Base-by-base conservation (phyloP, 257 asterid genomes). In the Solanum acaule region DNA sequence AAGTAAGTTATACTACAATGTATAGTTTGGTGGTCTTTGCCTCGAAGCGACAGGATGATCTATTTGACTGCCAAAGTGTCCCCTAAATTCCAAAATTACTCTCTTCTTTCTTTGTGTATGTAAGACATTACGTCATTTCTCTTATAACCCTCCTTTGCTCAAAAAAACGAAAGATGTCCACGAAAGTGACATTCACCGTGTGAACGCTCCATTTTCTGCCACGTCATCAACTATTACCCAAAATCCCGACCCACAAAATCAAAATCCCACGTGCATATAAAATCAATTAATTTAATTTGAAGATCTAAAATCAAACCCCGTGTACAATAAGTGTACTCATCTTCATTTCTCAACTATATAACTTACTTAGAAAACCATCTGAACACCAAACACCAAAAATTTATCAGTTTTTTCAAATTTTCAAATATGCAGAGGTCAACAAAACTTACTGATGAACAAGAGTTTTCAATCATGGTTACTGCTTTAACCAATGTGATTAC, bases 381-480 rank as follows among this genome's bases (percentile, higher is more conserved):
- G 25, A 71, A 33, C 23, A 2, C 25, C 81, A 72, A 72, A 34
- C 8, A 72, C 81, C 81, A 18, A 73, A 72, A 37, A n/a, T n/a
- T n/a, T n/a, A n/a, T n/a, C n/a, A n/a, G n/a, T n/a, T n/a, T n/a
- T n/a, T n/a, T n/a, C n/a, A n/a, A n/a, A n/a, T 72, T 72, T 33
- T 18, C 34, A 37, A 37, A 37, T 37, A 95, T 92, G 96, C 94
- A 92, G 67, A 91, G 92, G 92, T 91, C 97, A 90, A 88, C 85
- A 84, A 87, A 38, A 65, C 81, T 93, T 3, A 90, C 88, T 18
- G 84, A 23, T 2, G 98, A 96, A 40, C 94, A 95, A 16, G 98
- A 96, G 87, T 91, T 87, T 38, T 92, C 95, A 0, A 89, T 93
- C 75, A 95, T 96, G 98, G 98, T 95, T 4, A 86, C 94, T 1